Evolutionary conservation across 305 asterid genomes (phyloP).

Genomic region (Fraxinus albicans): DNA sequence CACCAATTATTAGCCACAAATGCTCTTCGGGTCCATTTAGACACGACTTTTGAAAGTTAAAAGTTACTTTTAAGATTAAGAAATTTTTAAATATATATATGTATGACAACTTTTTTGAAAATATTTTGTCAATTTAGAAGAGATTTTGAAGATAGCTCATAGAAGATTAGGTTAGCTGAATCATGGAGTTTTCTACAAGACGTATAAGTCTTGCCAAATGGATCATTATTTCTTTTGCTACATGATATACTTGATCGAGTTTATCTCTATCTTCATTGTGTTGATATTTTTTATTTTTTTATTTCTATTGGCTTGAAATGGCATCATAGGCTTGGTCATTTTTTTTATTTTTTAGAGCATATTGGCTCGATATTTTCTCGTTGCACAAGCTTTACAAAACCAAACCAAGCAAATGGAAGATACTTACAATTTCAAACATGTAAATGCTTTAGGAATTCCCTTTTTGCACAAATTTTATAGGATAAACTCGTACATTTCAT

Average conservation of each 20-base stretch:
- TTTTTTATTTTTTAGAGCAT: not conserved
- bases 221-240: too few species aligned
- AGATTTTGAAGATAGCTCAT: not conserved
- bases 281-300: not conserved
- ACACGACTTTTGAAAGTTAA: too few species aligned
- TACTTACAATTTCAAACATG: not conserved
- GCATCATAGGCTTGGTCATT: not conserved
- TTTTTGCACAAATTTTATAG: not conserved
- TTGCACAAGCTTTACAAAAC: not conserved
- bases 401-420: not conserved
- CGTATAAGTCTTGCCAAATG: not conserved
- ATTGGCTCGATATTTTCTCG: not conserved
- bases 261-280: not conserved
- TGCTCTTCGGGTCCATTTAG: not conserved
- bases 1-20: not conserved
- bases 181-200: not conserved
- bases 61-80: too few species aligned
- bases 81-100: too few species aligned
- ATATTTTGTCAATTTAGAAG: not conserved
- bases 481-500: not conserved
- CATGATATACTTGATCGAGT: not conserved
- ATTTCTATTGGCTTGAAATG: not conserved
- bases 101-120: too few species aligned
- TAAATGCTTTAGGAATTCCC: not conserved
- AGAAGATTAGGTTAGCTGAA: not conserved